Percentiles rank a stretch among this genome's conserved stretches.
Evolutionary conservation across 83 land plant genomes (phyloP).

Genomic region (Diphasiastrum complanatum): DNA sequence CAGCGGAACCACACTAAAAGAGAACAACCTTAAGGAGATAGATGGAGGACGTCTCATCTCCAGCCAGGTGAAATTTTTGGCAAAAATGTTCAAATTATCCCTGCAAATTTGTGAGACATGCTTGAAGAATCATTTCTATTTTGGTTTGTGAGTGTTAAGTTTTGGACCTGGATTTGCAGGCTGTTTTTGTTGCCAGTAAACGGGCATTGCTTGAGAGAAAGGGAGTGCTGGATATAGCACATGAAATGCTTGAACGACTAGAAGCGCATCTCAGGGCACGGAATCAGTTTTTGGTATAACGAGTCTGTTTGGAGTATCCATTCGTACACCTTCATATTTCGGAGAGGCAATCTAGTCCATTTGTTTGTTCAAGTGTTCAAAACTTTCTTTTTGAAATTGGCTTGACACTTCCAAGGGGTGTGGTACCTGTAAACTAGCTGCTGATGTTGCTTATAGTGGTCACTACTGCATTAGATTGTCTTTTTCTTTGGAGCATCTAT

Average conservation of each 20-base stretch:
- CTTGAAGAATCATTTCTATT: background rate
- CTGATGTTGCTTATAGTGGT: too few species aligned
- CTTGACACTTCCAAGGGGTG: too few species aligned
- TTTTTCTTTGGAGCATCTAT: too few species aligned
- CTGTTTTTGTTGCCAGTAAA: slow-evolving; percentile 76
- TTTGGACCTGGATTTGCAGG: slow-evolving; percentile 38
- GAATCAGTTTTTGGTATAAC: slow-evolving; percentile 72
- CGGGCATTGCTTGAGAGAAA: slow-evolving; percentile 48
- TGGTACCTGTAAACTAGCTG: too few species aligned
- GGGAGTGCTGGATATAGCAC: slow-evolving; percentile 61
- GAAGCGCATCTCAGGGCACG: slow-evolving; percentile 82
- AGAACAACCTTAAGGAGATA: slow-evolving; percentile 18
- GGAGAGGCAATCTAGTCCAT: too few species aligned
- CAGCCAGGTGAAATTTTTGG: slow-evolving; percentile 16
- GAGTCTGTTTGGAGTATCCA: too few species aligned
- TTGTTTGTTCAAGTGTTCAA: too few species aligned
- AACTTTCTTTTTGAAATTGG: too few species aligned
- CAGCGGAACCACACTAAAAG: slow-evolving; percentile 15
- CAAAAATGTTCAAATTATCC: too few species aligned
- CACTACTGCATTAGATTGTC: too few species aligned
- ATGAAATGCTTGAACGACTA: slow-evolving; percentile 84
- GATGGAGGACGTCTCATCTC: slow-evolving; percentile 11
- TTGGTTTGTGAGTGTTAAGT: background rate
- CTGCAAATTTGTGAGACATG: too few species aligned
- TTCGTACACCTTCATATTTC: too few species aligned